Percentiles rank a stretch among this genome's conserved stretches.
Evolutionary conservation across 345 rosid species (phyloP).

Genomic region (Populus euphratica): DNA sequence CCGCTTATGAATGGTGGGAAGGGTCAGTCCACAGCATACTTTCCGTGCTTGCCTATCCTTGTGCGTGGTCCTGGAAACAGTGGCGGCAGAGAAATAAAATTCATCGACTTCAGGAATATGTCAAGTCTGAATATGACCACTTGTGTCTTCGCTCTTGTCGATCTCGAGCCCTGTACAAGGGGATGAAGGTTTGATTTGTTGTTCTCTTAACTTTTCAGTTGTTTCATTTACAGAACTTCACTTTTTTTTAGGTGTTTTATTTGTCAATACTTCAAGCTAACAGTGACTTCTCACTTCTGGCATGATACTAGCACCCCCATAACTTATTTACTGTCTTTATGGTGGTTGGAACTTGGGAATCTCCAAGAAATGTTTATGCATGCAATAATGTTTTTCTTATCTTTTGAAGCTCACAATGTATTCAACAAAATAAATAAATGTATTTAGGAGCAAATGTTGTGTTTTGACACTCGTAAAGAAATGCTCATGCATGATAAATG

Average conservation of each 20-base stretch:
- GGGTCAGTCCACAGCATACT: constrained; percentile 95
- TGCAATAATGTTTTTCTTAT: not conserved
- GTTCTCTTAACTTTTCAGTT: constrained; percentile 8
- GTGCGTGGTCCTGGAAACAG: constrained; percentile 99
- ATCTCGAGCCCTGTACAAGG: constrained; percentile 95
- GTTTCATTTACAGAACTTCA: constrained; percentile 7
- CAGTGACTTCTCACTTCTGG: not conserved
- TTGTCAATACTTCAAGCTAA: not conserved
- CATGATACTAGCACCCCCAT: not conserved
- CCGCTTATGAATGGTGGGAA: constrained; percentile 99
- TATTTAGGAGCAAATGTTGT: not conserved
- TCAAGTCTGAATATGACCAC: constrained; percentile 94
- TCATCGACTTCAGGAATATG: constrained; percentile 92
- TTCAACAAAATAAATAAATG: not conserved
- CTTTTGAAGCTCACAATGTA: not conserved
- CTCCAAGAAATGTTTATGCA: not conserved
- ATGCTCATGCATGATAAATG: not conserved
- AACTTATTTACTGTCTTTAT: not conserved
- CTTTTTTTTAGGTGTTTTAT: not conserved
- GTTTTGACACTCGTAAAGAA: not conserved
- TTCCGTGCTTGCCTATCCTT: constrained; percentile 85
- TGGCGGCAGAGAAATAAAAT: constrained; percentile 87
- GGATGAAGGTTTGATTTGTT: constrained; percentile 75
- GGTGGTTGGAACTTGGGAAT: not conserved
- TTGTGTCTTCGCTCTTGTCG: constrained; percentile 98